phyloP scores from a whole-genome alignment of 176 grass and related monocot genomes.

The Oryza australiensis region DNA sequence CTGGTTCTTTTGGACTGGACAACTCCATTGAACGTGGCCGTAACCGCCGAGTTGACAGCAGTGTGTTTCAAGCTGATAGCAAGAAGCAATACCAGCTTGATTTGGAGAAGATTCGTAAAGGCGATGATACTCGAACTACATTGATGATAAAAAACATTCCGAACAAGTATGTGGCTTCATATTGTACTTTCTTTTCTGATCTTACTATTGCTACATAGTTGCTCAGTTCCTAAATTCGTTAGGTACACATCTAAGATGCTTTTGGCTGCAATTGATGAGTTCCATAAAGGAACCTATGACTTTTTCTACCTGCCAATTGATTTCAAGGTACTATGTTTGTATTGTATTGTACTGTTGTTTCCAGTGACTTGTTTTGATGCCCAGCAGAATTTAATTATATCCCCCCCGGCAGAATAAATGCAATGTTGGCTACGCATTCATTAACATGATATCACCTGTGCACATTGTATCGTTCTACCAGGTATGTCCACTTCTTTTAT shows the following conservation, averaged over 20 bases:
- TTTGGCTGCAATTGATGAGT: constrained; percentile 85
- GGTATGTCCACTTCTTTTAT: constrained; percentile 43
- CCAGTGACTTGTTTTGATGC: not conserved
- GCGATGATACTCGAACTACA: constrained; percentile 83
- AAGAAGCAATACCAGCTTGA: constrained; percentile 94
- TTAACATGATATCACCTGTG: constrained; percentile 86
- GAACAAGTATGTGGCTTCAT: constrained; percentile 66
- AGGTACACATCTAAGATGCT: constrained; percentile 99
- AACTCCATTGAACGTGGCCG: constrained; percentile 48
- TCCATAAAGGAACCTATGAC: constrained; percentile 84
- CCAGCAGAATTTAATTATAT: not conserved
- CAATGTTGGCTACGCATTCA: constrained; percentile 98
- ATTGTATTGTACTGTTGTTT: constrained; percentile 4
- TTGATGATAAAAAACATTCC: constrained; percentile 99
- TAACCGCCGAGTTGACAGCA: constrained; percentile 52
- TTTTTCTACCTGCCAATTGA: constrained; percentile 98
- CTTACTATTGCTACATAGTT: constrained; percentile 30
- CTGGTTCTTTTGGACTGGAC: constrained; percentile 55
- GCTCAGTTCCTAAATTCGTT: constrained; percentile 20
- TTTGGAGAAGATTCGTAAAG: constrained; percentile 79
- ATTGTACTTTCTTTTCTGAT: constrained; percentile 24
- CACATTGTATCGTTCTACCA: constrained; percentile 93
- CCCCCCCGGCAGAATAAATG: constrained; percentile 91
- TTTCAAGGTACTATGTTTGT: constrained; percentile 68
- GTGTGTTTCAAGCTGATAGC: constrained; percentile 62